These are phyloP conservation scores for Saccharomycopsis hybrid DNA, from an alignment of 1,139 yeast genomes.

Conservation along the genomic window DNA sequence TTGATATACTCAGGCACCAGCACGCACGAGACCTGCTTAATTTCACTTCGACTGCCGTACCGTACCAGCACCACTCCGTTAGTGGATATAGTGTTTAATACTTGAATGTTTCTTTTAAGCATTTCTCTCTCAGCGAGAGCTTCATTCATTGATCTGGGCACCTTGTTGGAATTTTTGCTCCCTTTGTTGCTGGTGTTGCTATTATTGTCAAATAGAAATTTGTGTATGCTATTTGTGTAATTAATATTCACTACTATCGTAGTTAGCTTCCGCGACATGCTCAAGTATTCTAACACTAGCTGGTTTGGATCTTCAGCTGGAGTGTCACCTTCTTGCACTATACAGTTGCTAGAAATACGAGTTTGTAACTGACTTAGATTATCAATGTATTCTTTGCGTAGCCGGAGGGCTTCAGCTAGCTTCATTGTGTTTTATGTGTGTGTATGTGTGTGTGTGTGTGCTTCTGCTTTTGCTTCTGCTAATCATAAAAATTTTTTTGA, in stretches of 20 bases:
- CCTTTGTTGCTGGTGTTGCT: no score
- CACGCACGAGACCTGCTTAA: not conserved
- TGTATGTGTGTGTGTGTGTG: no score
- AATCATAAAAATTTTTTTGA: no score
- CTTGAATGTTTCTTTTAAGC: not conserved
- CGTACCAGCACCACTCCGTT: not conserved
- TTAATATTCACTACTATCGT: not conserved
- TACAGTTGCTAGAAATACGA: not conserved
- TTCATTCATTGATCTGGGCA: not conserved
- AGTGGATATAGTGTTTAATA: not conserved
- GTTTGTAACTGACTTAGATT: not conserved
- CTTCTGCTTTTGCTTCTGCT: no score
- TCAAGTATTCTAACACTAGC: not conserved
- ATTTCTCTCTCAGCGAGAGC: not conserved
- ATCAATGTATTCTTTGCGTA: not conserved
- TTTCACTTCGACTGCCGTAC: not conserved
- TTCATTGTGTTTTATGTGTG: no score
- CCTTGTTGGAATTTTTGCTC: no score
- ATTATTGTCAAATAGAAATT: not conserved
- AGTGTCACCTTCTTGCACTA: not conserved
- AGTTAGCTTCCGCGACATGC: not conserved
- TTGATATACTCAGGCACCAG: not conserved
- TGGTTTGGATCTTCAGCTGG: not conserved
- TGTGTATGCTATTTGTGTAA: not conserved
- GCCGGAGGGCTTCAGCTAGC: not conserved